A percentile compares a stretch with the other conserved stretches of the same genome.
Evolutionary conservation across 2,329 filamentous ascomycete genomes (phyloP).

Genomic region (Pyrenochaeta sp.): DNA sequence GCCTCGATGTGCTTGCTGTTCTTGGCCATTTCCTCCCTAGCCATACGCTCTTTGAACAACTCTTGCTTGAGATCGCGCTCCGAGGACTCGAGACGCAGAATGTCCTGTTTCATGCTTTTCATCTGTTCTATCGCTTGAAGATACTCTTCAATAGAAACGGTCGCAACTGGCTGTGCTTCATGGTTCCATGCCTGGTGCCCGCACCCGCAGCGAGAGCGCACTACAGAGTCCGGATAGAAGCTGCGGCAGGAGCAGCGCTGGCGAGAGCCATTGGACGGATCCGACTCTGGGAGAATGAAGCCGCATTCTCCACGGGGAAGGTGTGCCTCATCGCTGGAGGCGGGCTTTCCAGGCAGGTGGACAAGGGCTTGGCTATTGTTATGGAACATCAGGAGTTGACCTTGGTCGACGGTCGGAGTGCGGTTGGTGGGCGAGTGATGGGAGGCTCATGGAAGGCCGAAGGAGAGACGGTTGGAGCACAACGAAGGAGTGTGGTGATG

Average conservation of each 20-base stretch:
- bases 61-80: conserved; percentile 49
- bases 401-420: conserved; percentile 32
- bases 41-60: conserved; percentile 43
- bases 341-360: conserved; percentile 39
- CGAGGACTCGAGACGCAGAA: conserved; percentile 41
- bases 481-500: conserved; percentile 8
- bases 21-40: conserved; percentile 43
- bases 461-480: conserved; percentile 10
- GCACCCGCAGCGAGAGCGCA: conserved; percentile 54
- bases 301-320: conserved; percentile 50
- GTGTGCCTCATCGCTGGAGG: conserved; percentile 35
- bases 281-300: conserved; percentile 41
- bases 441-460: conserved; percentile 45
- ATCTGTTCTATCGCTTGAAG: conserved; percentile 45
- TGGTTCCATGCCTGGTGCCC: conserved; percentile 59
- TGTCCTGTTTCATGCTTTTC: conserved; percentile 43
- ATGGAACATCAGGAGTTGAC: conserved; percentile 49
- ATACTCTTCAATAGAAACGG: conserved; percentile 48
- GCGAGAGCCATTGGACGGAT: conserved; percentile 27
- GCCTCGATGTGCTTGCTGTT: conserved; percentile 44
- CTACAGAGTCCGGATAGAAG: conserved; percentile 49
- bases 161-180: conserved; percentile 43
- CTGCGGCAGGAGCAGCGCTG: conserved; percentile 55
- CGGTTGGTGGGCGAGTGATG: conserved; percentile 27
- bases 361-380: conserved; percentile 38